Conservation (phyloP, 75 land plant species). For the Picea glauca region DNA sequence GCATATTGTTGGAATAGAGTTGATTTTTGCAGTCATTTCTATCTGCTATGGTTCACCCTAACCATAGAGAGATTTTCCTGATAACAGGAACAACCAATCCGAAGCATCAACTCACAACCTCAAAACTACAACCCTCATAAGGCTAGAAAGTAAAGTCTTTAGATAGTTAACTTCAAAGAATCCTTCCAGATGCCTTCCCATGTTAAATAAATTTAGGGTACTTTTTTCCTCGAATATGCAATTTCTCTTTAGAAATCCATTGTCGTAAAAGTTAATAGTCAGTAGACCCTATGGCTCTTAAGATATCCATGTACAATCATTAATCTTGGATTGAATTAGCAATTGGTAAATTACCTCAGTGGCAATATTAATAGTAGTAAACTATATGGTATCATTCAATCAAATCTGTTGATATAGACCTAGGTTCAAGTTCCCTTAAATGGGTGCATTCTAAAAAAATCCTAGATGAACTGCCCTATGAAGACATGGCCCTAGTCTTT, state of each 20-base stretch:
- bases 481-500: neutral
- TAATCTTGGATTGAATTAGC: neutral
- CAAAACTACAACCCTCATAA: neutral
- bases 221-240: neutral
- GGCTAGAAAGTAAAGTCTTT: neutral
- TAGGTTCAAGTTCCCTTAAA: neutral
- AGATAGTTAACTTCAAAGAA: neutral
- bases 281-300: neutral
- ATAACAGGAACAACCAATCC: neutral
- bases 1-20: too few relatives aligned
- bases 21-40: too few relatives aligned
- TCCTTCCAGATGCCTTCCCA: neutral
- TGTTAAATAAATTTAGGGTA: neutral
- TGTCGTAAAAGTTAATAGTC: neutral
- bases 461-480: neutral
- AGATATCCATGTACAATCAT: neutral
- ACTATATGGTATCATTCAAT: neutral
- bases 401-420: neutral
- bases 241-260: neutral
- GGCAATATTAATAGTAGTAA: neutral
- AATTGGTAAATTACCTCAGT: neutral
- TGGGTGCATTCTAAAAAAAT: neutral
- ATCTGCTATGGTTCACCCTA: too few relatives aligned
- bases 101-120: neutral
- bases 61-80: too few relatives aligned